A percentile compares a stretch with the other conserved stretches of the same genome.
Evolutionary conservation across 2,329 filamentous ascomycete species (phyloP).

Genomic region (Diaporthe nobilis): DNA sequence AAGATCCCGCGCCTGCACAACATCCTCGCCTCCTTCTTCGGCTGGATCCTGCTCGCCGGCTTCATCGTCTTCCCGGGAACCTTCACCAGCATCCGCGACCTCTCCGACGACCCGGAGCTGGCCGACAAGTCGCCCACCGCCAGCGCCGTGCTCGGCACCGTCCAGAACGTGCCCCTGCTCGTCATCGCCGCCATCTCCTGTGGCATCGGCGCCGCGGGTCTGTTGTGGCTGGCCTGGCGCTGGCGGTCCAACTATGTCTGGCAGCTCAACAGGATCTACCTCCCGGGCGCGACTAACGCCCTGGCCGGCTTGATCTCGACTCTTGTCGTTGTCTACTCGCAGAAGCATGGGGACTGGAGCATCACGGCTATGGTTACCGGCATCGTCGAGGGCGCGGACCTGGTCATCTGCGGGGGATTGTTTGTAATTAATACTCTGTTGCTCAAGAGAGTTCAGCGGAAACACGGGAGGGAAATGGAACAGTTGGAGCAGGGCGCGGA

Average conservation of each 20-base stretch:
- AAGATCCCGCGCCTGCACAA: conserved; percentile 61
- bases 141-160: background rate
- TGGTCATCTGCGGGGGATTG: conserved; percentile 27
- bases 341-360: conserved; percentile 60
- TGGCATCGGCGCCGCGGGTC: conserved; percentile 55
- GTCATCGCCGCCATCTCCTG: conserved; percentile 62
- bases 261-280: conserved; percentile 65
- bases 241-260: conserved; percentile 67
- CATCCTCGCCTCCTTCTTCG: conserved; percentile 58
- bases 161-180: conserved; percentile 52
- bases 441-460: conserved; percentile 36
- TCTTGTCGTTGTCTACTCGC: conserved; percentile 64
- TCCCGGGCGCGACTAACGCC: conserved; percentile 62
- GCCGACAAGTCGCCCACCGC: conserved; percentile 15
- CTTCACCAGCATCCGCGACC: conserved; percentile 56
- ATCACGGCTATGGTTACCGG: conserved; percentile 35
- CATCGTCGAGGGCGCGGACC: conserved; percentile 44
- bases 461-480: conserved; percentile 30
- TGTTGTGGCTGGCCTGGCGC: conserved; percentile 57
- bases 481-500: conserved; percentile 31
- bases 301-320: conserved; percentile 65
- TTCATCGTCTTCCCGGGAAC: conserved; percentile 68
- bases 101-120: conserved; percentile 21
- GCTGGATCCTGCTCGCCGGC: conserved; percentile 66
- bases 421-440: conserved; percentile 31